Base-by-base conservation (phyloP, 2,329 filamentous ascomycete species). In the Hymenoscyphus occultus region DNA sequence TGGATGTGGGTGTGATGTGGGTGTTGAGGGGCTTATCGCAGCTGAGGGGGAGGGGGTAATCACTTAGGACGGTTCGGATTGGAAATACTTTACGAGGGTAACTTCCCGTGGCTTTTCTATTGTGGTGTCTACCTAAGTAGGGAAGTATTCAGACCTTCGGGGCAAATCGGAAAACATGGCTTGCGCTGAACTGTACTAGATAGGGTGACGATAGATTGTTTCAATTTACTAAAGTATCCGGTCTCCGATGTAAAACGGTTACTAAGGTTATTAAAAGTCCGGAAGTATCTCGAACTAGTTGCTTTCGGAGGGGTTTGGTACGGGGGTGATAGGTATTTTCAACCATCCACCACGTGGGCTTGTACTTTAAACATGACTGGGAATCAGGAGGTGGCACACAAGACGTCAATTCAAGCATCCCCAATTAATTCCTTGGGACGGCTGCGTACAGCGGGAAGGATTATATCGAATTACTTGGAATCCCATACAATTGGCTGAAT, bases 341-440 rank as follows among this genome's bases (percentile, higher is more conserved):
- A 51, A 51, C 10, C n/a, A 51, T 9, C 7, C 5, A 22, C n/a
- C 45, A 22, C 45, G 45, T 51, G 45, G 45, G 16, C 42, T 45
- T 19, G 42, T n/a, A n/a, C 16, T 45, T 16, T 16, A n/a, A 22
- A 51, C n/a, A 51, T n/a, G 9, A 28, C n/a, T 51, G 45, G 45
- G 45, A 51, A 28, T 51, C n/a, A 51, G 45, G 45, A 51, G 45
- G 45, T 51, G 45, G 45, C 45, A 51, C 45, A 51, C 45, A 51
- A 51, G 7, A 51, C 2, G 35, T 48, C 42, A 4, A 16, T 48
- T 48, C 14, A 48, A 48, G 42, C 45, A 16, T 51, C 19, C 45
- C 7, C 19, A 28, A 28, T 51, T 28, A n/a, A 51, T 51, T 51
- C 12, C 45, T 51, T 51, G 45, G 45, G 45, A 51, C 45, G 45